These are phyloP conservation scores for Avena sativa DNA, from an alignment of 176 grass and related monocot species.

Conservation along the genomic window DNA sequence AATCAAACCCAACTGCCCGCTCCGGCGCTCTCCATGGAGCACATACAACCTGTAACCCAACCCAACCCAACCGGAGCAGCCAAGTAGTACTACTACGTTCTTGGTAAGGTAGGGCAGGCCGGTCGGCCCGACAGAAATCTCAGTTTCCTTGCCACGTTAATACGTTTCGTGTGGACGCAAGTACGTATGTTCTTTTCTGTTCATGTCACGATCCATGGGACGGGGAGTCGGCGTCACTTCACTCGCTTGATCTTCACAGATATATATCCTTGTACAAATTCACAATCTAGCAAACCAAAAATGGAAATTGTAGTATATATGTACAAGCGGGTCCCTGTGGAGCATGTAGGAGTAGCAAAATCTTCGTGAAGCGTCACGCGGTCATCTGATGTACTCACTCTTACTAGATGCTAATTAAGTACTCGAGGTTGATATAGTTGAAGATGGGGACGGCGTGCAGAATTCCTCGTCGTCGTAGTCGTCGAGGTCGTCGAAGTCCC, in stretches of 20 bases:
- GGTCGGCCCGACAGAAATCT: conserved; percentile 36
- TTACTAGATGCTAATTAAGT: conserved; percentile 1
- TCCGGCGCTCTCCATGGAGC: background rate
- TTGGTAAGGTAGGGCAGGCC: background rate
- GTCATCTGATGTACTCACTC: background rate
- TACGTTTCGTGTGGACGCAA: conserved; percentile 15
- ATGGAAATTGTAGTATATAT: background rate
- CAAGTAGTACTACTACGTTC: background rate
- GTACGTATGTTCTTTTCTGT: conserved; percentile 18
- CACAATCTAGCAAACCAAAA: background rate
- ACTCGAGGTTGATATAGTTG: conserved; percentile 59
- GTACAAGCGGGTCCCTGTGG: too few relatives aligned
- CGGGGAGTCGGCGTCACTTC: background rate
- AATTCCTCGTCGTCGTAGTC: conserved; percentile 21
- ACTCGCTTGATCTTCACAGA: background rate
- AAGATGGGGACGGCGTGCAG: conserved; percentile 44
- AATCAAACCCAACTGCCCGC: conserved; percentile 33
- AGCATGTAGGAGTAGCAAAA: conserved; percentile 15
- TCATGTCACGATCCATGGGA: background rate
- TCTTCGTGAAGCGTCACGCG: background rate
- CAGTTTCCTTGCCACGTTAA: background rate
- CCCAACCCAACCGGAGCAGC: conserved; percentile 12
- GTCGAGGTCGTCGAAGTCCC: conserved; percentile 67
- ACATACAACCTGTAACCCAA: conserved; percentile 34
- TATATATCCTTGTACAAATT: background rate